Evolutionary conservation across 2,329 filamentous ascomycete species (phyloP).

Genomic region (Echinosphaeria canescens): DNA sequence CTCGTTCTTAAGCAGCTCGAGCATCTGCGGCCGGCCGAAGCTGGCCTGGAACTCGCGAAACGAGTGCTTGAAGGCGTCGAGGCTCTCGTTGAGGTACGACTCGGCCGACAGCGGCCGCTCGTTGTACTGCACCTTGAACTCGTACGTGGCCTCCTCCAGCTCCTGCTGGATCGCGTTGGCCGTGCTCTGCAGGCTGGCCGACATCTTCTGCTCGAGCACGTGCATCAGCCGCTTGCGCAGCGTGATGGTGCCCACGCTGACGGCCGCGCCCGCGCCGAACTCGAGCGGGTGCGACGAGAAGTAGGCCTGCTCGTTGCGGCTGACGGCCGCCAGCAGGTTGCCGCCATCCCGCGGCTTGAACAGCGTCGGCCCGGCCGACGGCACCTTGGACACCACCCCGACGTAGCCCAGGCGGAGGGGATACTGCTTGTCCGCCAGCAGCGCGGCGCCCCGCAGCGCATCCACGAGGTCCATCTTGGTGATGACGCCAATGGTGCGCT

Average conservation of each 20-base stretch:
- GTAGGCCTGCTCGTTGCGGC: conserved; percentile 71
- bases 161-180: conserved; percentile 87
- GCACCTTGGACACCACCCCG: conserved; percentile 75
- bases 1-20: conserved; percentile 74
- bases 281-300: conserved; percentile 69
- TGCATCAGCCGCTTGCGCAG: conserved; percentile 93
- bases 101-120: conserved; percentile 87
- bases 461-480: conserved; percentile 99
- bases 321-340: conserved; percentile 62
- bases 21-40: conserved; percentile 79
- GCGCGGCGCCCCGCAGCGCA: conserved; percentile 50
- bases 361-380: conserved; percentile 37
- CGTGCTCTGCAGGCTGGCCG: conserved; percentile 69
- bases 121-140: conserved; percentile 99
- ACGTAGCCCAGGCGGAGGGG: conserved; percentile 91
- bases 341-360: conserved; percentile 69
- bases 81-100: conserved; percentile 84
- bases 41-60: conserved; percentile 85
- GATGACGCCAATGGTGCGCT: conserved; percentile 94
- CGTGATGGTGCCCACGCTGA: conserved; percentile 66
- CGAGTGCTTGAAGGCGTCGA: conserved; percentile 93
- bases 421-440: conserved; percentile 80
- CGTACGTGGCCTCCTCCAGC: conserved; percentile 88
- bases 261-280: conserved; percentile 51
- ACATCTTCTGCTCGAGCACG: conserved; percentile 94